Percentiles rank a stretch among this genome's conserved stretches.
Evolutionary conservation across 768 basidiomycete genomes (phyloP).

Genomic region (Hericium coralloides): DNA sequence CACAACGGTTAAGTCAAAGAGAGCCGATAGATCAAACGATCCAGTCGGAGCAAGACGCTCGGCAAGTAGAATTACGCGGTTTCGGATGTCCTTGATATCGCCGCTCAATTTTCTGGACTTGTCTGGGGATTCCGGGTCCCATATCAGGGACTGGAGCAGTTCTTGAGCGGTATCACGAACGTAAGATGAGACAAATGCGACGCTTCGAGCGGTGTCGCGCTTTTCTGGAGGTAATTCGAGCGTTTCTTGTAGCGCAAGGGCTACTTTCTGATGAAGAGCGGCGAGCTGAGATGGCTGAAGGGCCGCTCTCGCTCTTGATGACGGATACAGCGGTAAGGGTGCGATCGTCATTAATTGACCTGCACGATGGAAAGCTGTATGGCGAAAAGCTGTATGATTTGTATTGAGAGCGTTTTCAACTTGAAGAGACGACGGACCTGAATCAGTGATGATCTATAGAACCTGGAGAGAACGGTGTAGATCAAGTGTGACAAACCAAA

Average conservation of each 20-base stretch:
- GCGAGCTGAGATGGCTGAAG: conserved; percentile 45
- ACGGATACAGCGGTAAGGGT: conserved; percentile 49
- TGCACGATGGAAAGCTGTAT: no score
- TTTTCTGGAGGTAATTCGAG: conserved; percentile 41
- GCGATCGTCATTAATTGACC: conserved; percentile 18
- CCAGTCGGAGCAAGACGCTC: conserved; percentile 37
- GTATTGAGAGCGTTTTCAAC: no score
- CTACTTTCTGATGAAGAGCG: conserved; percentile 38
- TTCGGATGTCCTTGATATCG: conserved; percentile 37
- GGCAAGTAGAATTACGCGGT: conserved; percentile 44
- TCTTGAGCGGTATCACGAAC: conserved; percentile 46
- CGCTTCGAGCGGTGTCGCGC: conserved; percentile 34
- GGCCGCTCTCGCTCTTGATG: conserved; percentile 34
- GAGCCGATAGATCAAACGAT: conserved; percentile 40
- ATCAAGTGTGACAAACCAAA: no score
- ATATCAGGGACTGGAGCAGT: conserved; percentile 47
- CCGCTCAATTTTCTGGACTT: conserved; percentile 7
- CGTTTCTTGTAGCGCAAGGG: conserved; percentile 35
- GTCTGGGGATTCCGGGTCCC: conserved; percentile 27
- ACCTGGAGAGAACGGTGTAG: no score
- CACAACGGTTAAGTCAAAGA: conserved; percentile 56
- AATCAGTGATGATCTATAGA: no score
- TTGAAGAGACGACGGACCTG: no score
- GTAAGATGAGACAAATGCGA: conserved; percentile 48
- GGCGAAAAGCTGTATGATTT: no score